Conservation (phyloP, 139 green algal species). For the Micractinium sp. region DNA sequence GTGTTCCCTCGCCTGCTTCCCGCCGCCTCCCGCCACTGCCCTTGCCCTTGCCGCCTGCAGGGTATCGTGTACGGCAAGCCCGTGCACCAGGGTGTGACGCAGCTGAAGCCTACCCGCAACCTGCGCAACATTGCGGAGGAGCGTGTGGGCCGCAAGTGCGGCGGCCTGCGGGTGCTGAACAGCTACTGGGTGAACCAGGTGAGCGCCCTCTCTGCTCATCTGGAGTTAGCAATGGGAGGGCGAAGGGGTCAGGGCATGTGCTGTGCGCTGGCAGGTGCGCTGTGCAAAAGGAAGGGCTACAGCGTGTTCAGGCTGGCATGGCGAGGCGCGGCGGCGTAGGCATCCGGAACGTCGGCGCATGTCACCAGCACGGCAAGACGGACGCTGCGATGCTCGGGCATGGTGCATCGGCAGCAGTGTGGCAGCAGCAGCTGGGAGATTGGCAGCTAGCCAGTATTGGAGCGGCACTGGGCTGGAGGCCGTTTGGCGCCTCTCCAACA, state of each 20-base stretch:
- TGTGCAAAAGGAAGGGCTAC: neutral
- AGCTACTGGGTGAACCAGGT: slow-evolving; percentile 99
- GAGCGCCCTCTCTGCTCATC: too few species aligned
- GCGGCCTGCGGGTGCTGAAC: slow-evolving; percentile 97
- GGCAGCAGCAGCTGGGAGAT: too few species aligned
- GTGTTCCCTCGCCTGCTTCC: too few species aligned
- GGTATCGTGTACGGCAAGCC: slow-evolving; percentile 99
- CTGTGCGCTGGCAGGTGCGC: neutral
- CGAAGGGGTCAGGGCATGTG: too few species aligned
- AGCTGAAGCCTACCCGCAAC: slow-evolving; percentile 98
- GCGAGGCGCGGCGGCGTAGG: neutral
- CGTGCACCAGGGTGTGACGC: slow-evolving; percentile 94
- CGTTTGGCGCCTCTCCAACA: too few species aligned
- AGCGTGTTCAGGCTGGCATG: neutral
- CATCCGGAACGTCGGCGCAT: neutral
- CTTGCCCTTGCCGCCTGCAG: slow-evolving; percentile 53
- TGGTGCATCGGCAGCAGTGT: too few species aligned
- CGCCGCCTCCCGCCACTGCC: too few species aligned
- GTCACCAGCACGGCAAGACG: neutral
- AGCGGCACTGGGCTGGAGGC: too few species aligned
- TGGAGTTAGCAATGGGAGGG: too few species aligned
- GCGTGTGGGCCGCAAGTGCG: slow-evolving; percentile 92
- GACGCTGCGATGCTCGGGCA: too few species aligned
- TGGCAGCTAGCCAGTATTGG: too few species aligned
- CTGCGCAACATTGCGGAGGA: slow-evolving; percentile 94